Base-by-base conservation (phyloP, 257 asterid species). In the Ilex asprella region DNA sequence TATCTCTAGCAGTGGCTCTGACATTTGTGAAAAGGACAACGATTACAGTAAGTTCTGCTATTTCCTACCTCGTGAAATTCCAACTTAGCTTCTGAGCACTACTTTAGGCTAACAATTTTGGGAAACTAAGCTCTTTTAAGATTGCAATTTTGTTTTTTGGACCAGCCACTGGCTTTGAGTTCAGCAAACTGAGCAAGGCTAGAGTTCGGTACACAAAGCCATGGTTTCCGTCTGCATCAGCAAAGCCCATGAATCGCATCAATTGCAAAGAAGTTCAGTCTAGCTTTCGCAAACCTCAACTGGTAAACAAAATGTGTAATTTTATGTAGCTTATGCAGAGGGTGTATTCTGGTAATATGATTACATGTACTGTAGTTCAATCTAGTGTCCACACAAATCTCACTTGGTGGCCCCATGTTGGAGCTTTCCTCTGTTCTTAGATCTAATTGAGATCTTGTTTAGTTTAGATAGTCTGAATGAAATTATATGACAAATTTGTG, bases 1-100 rank as follows among this genome's bases (percentile, higher is more conserved):
- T 67, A 87, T 84, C 71, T 82, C 94, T 12, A 86, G 86, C 80
- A 82, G 94, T 77, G 89, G 89, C 73, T 91, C 95, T 67, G 27
- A 21, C 27, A 73, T 75, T 61, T 85, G 75, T 61, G 88, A 77
- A 58, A 87, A 84, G 75, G 80, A 68, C 60, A 83, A 67, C 66
- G 71, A 64, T 74, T 85, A 86, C 73, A 60, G 97, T 84, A 70
- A 79, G 95, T 78, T 59, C 30, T 58, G 63, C 30, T 70, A 46
- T 47, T 47, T 62, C 64, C 27, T 21, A 21, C 27, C 27, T 21
- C 27, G 1, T 21, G 27, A 21, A 21, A 21, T 21, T 21, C 27
- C 27, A 21, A 21, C 27, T 21, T 21, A 21, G 1, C 27, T 21
- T 21, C 27, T 21, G 27, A 21, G 27, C 27, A 21, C 27, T 1